Evolutionary conservation across 495 filamentous ascomycete genomes (phyloP).

Genomic region (Tuber calosporum): DNA sequence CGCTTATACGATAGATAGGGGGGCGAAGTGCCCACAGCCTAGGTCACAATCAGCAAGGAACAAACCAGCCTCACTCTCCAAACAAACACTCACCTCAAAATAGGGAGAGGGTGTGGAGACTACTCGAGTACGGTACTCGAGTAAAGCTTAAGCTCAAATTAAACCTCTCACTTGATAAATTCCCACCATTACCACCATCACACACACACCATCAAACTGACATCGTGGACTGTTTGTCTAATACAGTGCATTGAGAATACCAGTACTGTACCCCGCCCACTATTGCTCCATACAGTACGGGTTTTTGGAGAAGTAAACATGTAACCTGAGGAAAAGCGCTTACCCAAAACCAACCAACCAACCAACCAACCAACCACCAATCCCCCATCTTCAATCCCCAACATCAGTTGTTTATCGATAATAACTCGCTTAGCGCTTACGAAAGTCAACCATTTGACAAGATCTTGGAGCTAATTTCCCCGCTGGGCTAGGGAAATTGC

Average conservation of each 20-base stretch:
- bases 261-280: no score
- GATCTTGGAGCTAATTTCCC: neutral
- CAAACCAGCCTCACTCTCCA: no score
- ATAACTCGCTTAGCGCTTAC: neutral
- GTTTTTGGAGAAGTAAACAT: neutral
- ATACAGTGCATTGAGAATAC: neutral
- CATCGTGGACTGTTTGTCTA: neutral
- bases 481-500: neutral
- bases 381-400: neutral
- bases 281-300: no score
- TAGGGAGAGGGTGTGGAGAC: neutral
- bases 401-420: neutral
- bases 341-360: no score
- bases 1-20: no score
- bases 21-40: no score
- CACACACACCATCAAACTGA: neutral
- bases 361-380: neutral
- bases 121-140: no score
- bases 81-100: neutral
- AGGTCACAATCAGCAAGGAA: no score
- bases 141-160: no score
- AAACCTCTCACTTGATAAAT: neutral
- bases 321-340: neutral
- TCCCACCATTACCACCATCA: neutral
- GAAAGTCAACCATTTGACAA: neutral